These are phyloP conservation scores for Neurospora sp. DNA, from an alignment of 495 filamentous ascomycete species.

Conservation along the genomic window DNA sequence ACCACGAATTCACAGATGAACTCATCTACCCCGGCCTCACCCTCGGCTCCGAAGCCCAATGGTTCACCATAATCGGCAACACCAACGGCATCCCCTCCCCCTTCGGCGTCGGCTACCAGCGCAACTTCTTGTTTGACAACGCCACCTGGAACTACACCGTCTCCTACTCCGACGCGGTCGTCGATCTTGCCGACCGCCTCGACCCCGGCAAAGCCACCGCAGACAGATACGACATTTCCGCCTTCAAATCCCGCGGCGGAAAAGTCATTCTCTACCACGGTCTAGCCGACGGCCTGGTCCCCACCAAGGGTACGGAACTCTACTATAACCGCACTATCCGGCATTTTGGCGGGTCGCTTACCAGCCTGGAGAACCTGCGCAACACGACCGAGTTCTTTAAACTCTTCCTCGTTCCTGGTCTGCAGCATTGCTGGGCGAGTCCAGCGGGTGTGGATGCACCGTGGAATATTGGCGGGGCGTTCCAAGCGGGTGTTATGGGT, in stretches of 20 bases:
- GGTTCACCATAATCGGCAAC: conserved; percentile 13
- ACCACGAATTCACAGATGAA: conserved; percentile 35
- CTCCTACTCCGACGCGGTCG: conserved; percentile 1
- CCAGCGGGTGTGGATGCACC: conserved; percentile 29
- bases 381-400: conserved; percentile 23
- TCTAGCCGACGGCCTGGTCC: conserved; percentile 40
- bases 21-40: conserved; percentile 44
- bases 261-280: conserved; percentile 52
- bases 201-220: conserved; percentile 35
- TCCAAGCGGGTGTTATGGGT: conserved; percentile 24
- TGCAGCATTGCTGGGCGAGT: conserved; percentile 31
- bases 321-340: conserved; percentile 30
- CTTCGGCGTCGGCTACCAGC: conserved; percentile 29
- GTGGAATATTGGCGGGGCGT: conserved; percentile 32
- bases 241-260: conserved; percentile 36
- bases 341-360: conserved; percentile 13
- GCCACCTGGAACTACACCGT: conserved; percentile 30
- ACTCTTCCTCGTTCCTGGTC: conserved; percentile 33
- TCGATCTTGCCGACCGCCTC: conserved; percentile 15
- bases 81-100: conserved; percentile 9
- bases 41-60: conserved; percentile 24
- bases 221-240: conserved; percentile 34
- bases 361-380: background rate
- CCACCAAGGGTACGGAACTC: conserved; percentile 29
- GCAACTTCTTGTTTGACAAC: conserved; percentile 34